A percentile compares a stretch with the other conserved stretches of the same genome.
Conservation (phyloP, 495 filamentous ascomycete species). For the Aspergillus heteromorphus region DNA sequence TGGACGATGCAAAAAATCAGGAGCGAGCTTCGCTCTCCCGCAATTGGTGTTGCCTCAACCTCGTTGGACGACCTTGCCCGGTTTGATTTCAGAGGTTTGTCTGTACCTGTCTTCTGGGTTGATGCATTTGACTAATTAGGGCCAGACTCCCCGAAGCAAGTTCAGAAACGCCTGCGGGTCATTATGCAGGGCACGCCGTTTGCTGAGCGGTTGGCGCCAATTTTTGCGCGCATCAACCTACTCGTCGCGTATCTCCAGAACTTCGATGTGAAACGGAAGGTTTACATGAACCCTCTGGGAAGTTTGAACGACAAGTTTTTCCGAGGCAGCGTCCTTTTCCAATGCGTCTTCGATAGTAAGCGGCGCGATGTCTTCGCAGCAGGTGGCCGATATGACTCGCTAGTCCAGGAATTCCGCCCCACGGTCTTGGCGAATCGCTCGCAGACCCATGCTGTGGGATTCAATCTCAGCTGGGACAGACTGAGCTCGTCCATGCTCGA, state of each 20-base stretch:
- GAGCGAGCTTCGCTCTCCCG: slow-evolving; percentile 71
- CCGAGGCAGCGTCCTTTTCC: slow-evolving; percentile 79
- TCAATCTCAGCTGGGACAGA: slow-evolving; percentile 85
- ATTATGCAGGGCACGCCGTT: slow-evolving; percentile 69
- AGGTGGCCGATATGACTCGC: slow-evolving; percentile 84
- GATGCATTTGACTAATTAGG: slow-evolving; percentile 15
- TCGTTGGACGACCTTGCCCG: slow-evolving; percentile 83
- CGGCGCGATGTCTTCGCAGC: slow-evolving; percentile 83
- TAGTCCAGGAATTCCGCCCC: slow-evolving; percentile 56
- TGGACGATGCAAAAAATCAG: slow-evolving; percentile 82
- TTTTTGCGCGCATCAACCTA: slow-evolving; percentile 71
- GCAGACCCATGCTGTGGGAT: slow-evolving; percentile 74
- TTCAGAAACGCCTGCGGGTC: slow-evolving; percentile 62
- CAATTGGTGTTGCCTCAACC: slow-evolving; percentile 79
- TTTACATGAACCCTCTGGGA: slow-evolving; percentile 80
- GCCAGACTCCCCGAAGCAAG: slow-evolving; percentile 64
- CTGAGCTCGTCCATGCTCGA: slow-evolving; percentile 61
- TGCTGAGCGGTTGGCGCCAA: slow-evolving; percentile 60
- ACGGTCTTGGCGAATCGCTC: slow-evolving; percentile 33
- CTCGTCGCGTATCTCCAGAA: slow-evolving; percentile 70
- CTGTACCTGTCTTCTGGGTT: not conserved
- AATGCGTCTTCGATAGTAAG: slow-evolving; percentile 86
- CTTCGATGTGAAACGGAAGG: slow-evolving; percentile 68
- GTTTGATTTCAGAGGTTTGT: slow-evolving; percentile 82
- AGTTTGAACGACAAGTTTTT: slow-evolving; percentile 94